These are phyloP conservation scores for Lophiostoma macrostomum DNA, from an alignment of 495 filamentous ascomycete species.

Conservation along the genomic window DNA sequence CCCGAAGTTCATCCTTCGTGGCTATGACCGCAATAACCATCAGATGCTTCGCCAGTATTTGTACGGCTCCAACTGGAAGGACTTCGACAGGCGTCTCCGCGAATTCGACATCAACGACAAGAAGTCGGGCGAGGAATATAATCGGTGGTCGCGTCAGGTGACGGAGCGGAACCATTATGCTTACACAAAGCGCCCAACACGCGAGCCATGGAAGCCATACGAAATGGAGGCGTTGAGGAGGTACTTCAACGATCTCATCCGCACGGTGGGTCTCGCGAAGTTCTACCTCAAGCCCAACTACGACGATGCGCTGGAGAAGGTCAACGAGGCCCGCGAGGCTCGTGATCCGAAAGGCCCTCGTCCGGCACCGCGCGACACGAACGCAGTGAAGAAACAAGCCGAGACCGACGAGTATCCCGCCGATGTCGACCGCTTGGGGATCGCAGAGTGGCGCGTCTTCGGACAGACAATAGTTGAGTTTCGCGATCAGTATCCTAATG, in stretches of 20 bases:
- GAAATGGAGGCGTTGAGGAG: neutral
- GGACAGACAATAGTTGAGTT: neutral
- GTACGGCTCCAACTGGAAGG: neutral
- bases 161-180: neutral
- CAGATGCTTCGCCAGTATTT: neutral
- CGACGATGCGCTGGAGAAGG: neutral
- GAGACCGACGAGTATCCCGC: neutral
- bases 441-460: constrained; percentile 6
- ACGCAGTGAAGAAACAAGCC: neutral
- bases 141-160: neutral
- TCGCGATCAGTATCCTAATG: neutral
- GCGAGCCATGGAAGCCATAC: neutral
- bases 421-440: neutral
- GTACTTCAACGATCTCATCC: constrained; percentile 6
- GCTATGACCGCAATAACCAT: neutral
- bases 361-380: neutral
- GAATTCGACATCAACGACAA: constrained; percentile 1
- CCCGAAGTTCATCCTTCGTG: neutral
- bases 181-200: neutral
- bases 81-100: neutral
- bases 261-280: neutral
- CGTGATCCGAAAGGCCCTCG: no score
- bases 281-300: neutral
- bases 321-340: no score
- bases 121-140: neutral